Percentiles rank a stretch among this genome's conserved stretches.
These are phyloP conservation scores for Heliosperma pusillum DNA, from an alignment of 148 eudicot genomes.

Conservation along the genomic window DNA sequence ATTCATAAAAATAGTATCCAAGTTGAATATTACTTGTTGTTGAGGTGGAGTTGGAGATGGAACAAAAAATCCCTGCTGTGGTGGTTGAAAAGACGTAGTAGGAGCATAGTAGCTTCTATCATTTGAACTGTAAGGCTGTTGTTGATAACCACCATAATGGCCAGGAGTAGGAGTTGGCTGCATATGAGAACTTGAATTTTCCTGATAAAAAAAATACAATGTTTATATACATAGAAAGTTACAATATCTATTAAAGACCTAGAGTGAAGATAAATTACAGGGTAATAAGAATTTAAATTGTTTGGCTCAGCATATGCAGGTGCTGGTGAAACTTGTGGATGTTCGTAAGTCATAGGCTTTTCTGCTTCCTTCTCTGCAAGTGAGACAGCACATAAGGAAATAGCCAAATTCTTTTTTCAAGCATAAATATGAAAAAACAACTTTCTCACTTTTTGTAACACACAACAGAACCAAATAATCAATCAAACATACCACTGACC, in stretches of 20 bases:
- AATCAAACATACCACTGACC: neutral
- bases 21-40: slow-evolving; percentile 35
- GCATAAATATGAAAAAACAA: neutral
- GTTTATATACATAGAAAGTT: neutral
- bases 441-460: neutral
- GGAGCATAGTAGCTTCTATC: slow-evolving; percentile 44
- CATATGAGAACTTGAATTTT: slow-evolving; percentile 32
- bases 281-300: slow-evolving; percentile 54
- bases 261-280: slow-evolving; percentile 29
- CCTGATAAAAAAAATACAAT: slow-evolving; percentile 31
- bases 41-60: slow-evolving; percentile 62
- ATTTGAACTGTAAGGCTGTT: slow-evolving; percentile 43
- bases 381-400: neutral
- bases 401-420: neutral
- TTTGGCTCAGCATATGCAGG: slow-evolving; percentile 48
- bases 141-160: slow-evolving; percentile 46
- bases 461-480: neutral
- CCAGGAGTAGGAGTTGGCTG: slow-evolving; percentile 39
- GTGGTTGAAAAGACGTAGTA: slow-evolving; percentile 47
- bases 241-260: neutral
- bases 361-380: slow-evolving; percentile 50
- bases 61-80: slow-evolving; percentile 51
- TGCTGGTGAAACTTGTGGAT: slow-evolving; percentile 35
- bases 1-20: neutral
- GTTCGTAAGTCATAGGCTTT: slow-evolving; percentile 35